These are phyloP conservation scores for Lactarius deliciosus DNA, from an alignment of 768 basidiomycete species.

Conservation along the genomic window DNA sequence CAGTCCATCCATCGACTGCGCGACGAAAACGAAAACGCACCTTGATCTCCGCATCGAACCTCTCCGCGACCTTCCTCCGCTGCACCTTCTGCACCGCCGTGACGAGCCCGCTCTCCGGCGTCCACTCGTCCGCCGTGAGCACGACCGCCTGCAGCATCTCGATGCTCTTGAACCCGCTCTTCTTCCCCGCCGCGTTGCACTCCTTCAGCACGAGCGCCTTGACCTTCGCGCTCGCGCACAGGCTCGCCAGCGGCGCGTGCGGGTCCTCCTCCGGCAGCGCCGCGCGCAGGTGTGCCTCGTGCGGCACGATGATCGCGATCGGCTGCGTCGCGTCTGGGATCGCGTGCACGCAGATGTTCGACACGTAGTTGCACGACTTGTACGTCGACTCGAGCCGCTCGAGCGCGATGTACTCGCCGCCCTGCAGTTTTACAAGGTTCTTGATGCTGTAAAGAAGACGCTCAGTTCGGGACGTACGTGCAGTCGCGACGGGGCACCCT, in stretches of 20 bases:
- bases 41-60: slow-evolving; percentile 62
- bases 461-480: not conserved
- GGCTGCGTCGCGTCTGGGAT: slow-evolving; percentile 74
- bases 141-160: slow-evolving; percentile 78
- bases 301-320: slow-evolving; percentile 81
- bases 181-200: slow-evolving; percentile 79
- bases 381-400: slow-evolving; percentile 87
- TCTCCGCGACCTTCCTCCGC: slow-evolving; percentile 65
- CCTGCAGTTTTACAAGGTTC: slow-evolving; percentile 85
- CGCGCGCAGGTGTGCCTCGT: slow-evolving; percentile 72
- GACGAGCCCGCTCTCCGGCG: slow-evolving; percentile 83
- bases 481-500: too few relatives aligned
- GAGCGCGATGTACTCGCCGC: slow-evolving; percentile 91
- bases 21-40: slow-evolving; percentile 37
- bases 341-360: slow-evolving; percentile 84
- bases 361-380: slow-evolving; percentile 77
- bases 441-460: slow-evolving; percentile 54
- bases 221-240: slow-evolving; percentile 60
- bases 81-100: slow-evolving; percentile 94
- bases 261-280: slow-evolving; percentile 45
- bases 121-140: slow-evolving; percentile 85
- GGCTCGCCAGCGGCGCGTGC: slow-evolving; percentile 44
- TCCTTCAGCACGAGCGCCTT: slow-evolving; percentile 67
- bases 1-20: too few relatives aligned
- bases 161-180: slow-evolving; percentile 77